Conservation (phyloP, 2,329 filamentous ascomycete species). For the Chaetomiaceae sp. region DNA sequence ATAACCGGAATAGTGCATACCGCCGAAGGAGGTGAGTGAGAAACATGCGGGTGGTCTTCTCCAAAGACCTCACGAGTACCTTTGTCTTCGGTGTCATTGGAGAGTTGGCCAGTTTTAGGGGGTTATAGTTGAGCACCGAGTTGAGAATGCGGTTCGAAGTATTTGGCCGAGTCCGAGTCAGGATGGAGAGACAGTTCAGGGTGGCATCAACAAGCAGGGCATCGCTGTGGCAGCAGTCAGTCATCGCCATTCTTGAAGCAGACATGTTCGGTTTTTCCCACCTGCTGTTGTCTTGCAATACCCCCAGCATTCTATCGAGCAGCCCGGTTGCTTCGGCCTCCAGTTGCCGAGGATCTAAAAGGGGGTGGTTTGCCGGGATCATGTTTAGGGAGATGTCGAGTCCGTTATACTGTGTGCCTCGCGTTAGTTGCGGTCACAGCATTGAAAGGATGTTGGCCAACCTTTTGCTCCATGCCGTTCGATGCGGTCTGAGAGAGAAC, state of each 20-base stretch:
- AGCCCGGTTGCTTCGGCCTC: slow-evolving; percentile 92
- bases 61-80: slow-evolving; percentile 87
- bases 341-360: slow-evolving; percentile 73
- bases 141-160: slow-evolving; percentile 82
- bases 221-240: slow-evolving; percentile 55
- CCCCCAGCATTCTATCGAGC: slow-evolving; percentile 78
- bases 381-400: slow-evolving; percentile 83
- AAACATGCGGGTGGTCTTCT: slow-evolving; percentile 82
- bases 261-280: slow-evolving; percentile 40
- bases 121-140: slow-evolving; percentile 86
- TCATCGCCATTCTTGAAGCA: neutral
- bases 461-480: slow-evolving; percentile 73
- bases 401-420: slow-evolving; percentile 54
- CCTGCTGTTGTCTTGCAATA: slow-evolving; percentile 83
- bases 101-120: slow-evolving; percentile 71
- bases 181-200: slow-evolving; percentile 76
- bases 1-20: slow-evolving; percentile 39
- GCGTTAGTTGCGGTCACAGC: slow-evolving; percentile 14
- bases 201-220: slow-evolving; percentile 86
- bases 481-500: slow-evolving; percentile 90
- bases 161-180: slow-evolving; percentile 76
- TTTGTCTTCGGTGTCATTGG: slow-evolving; percentile 74
- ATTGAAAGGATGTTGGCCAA: slow-evolving; percentile 34
- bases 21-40: slow-evolving; percentile 78
- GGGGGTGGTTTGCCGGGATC: slow-evolving; percentile 75